These are phyloP conservation scores for Skeletonema grethae DNA, from an alignment of 108 stramenopile genomes.

Conservation along the genomic window DNA sequence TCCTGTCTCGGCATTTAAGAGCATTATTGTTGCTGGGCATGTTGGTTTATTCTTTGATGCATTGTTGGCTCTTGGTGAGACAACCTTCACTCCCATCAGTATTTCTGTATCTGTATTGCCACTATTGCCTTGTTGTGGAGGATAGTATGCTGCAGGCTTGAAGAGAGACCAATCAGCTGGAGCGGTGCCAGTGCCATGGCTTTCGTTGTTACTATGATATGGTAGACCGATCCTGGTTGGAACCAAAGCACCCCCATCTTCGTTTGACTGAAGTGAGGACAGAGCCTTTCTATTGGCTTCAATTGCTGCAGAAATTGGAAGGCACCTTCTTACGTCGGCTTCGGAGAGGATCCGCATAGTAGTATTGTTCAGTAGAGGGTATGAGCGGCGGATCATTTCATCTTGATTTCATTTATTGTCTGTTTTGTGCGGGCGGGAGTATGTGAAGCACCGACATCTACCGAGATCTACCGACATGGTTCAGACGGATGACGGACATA, in stretches of 20 bases:
- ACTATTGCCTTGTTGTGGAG: conserved; percentile 1
- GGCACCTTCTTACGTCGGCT: conserved; percentile 56
- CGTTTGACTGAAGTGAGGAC: conserved; percentile 42
- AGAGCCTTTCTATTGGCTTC: conserved; percentile 62
- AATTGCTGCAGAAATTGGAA: conserved; percentile 58
- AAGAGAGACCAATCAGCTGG: conserved; percentile 77
- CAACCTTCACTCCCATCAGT: conserved; percentile 77
- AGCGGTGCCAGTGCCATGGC: not conserved
- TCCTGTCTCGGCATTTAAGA: conserved; percentile 71
- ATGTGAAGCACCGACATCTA: no score
- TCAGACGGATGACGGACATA: no score
- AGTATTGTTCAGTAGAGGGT: conserved; percentile 14
- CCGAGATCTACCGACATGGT: no score
- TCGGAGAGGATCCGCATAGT: conserved; percentile 70
- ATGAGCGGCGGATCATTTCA: conserved; percentile 7
- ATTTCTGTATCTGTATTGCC: conserved; percentile 8
- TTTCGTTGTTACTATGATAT: conserved; percentile 19
- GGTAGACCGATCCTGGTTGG: conserved; percentile 65
- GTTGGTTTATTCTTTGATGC: conserved; percentile 57
- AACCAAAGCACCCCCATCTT: conserved; percentile 51
- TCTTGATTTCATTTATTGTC: no score
- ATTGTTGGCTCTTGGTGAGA: conserved; percentile 66
- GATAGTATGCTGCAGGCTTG: conserved; percentile 79
- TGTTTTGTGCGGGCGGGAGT: no score
- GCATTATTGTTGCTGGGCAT: conserved; percentile 72